Percentiles rank a stretch among this genome's conserved stretches.
Evolutionary conservation across 495 filamentous ascomycete genomes (phyloP).

Genomic region (Neurospora terricola): DNA sequence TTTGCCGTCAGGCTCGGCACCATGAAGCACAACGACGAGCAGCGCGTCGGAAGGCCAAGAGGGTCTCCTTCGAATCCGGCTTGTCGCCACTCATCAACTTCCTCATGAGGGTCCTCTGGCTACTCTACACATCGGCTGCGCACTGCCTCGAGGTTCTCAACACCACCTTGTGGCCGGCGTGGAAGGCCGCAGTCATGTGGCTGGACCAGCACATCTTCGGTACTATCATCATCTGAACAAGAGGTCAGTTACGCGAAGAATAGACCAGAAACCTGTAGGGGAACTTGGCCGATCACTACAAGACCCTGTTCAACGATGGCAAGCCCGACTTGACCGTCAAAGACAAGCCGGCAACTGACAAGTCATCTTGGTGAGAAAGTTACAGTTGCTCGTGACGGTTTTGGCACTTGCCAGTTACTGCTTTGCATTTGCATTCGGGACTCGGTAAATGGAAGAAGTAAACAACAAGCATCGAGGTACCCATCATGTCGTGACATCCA

Average conservation of each 20-base stretch:
- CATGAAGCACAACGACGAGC: too few species aligned
- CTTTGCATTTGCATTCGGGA: neutral
- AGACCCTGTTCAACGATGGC: too few species aligned
- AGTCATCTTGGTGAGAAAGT: neutral
- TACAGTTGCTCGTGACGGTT: neutral
- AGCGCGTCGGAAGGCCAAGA: too few species aligned
- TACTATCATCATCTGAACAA: neutral
- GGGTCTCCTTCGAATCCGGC: too few species aligned
- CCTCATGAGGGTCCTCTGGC: neutral
- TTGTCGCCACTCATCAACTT: neutral
- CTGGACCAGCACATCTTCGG: neutral
- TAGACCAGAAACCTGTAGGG: too few species aligned
- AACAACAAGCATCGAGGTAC: neutral
- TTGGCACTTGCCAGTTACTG: neutral
- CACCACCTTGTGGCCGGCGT: neutral
- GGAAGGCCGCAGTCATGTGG: neutral
- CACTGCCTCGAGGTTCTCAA: neutral
- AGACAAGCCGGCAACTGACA: too few species aligned
- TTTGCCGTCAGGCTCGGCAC: too few species aligned
- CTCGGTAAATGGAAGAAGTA: neutral
- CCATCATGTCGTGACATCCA: neutral
- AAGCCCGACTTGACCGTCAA: too few species aligned
- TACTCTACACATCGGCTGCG: neutral
- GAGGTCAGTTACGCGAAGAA: too few species aligned
- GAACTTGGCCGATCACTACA: too few species aligned